phyloP scores from a whole-genome alignment of 2,329 filamentous ascomycete species.

The Alternaria conjuncta region DNA sequence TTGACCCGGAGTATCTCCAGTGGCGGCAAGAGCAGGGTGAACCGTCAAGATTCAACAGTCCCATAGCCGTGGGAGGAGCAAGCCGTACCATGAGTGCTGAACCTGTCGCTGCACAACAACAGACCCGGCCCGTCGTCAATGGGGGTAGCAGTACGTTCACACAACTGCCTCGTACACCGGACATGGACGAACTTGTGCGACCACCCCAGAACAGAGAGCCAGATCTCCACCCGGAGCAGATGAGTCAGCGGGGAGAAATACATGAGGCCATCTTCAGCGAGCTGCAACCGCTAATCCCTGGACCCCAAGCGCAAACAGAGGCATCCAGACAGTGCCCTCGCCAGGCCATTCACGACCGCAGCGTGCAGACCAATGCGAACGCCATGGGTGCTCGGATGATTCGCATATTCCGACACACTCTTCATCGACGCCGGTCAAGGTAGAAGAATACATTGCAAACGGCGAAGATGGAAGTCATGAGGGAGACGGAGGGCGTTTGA shows the following conservation, averaged over 20 bases:
- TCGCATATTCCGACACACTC: not conserved
- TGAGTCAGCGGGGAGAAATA: not conserved
- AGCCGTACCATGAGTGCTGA: not conserved
- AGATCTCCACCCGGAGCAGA: not conserved
- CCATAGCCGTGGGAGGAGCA: not conserved
- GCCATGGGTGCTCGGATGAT: not conserved
- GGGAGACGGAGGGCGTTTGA: not conserved
- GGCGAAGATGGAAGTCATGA: not conserved
- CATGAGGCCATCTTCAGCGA: not conserved
- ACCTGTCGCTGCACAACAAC: not conserved
- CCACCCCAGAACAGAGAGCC: not conserved
- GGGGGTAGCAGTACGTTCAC: not conserved
- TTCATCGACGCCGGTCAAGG: too few relatives aligned
- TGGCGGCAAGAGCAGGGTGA: not conserved
- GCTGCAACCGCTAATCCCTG: not conserved
- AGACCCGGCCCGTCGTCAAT: not conserved
- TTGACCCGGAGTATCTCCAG: not conserved
- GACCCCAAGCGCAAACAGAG: not conserved
- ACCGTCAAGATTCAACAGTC: not conserved
- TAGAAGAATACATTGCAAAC: not conserved
- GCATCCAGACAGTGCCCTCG: not conserved
- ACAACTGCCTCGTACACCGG: not conserved
- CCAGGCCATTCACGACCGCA: not conserved
- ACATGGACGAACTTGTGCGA: not conserved
- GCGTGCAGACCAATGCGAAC: not conserved